Evolutionary conservation across 78 protist genomes (phyloP).

Genomic region (Monosiga brevicollis): DNA sequence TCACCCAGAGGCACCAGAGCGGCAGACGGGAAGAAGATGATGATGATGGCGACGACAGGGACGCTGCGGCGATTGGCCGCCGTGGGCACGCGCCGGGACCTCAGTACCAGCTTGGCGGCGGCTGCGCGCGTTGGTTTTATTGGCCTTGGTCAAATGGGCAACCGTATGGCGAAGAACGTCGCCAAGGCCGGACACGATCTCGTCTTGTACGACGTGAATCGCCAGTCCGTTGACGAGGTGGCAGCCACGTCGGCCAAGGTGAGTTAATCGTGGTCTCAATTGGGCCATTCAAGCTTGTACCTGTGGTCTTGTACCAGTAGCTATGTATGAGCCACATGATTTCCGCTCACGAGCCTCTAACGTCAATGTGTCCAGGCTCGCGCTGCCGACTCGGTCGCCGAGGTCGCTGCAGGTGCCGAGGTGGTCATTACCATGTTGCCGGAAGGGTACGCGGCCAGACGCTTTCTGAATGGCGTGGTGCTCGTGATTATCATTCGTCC

Average conservation of each 20-base stretch:
- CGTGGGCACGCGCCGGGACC: too few species aligned
- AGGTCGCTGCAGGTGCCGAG: neutral
- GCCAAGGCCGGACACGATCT: constrained; percentile 43
- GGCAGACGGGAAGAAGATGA: too few species aligned
- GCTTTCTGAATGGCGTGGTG: neutral
- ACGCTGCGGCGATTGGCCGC: too few species aligned
- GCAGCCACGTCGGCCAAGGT: neutral
- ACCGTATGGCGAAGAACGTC: constrained; percentile 66
- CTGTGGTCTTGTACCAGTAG: neutral
- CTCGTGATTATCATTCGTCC: neutral
- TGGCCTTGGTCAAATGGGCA: constrained; percentile 89
- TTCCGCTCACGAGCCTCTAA: neutral
- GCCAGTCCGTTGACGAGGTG: neutral
- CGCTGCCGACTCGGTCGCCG: neutral
- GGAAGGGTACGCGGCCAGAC: neutral
- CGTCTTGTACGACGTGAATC: constrained; percentile 40
- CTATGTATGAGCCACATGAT: neutral
- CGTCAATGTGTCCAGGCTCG: neutral
- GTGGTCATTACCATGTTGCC: neutral
- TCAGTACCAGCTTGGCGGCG: neutral
- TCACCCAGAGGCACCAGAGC: too few species aligned
- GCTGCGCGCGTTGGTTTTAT: constrained; percentile 63
- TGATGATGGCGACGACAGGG: too few species aligned
- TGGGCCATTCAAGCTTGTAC: neutral
- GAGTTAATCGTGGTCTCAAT: neutral